phyloP scores from a whole-genome alignment of 331 rosid species.

The Phaseolus coccineus region DNA sequence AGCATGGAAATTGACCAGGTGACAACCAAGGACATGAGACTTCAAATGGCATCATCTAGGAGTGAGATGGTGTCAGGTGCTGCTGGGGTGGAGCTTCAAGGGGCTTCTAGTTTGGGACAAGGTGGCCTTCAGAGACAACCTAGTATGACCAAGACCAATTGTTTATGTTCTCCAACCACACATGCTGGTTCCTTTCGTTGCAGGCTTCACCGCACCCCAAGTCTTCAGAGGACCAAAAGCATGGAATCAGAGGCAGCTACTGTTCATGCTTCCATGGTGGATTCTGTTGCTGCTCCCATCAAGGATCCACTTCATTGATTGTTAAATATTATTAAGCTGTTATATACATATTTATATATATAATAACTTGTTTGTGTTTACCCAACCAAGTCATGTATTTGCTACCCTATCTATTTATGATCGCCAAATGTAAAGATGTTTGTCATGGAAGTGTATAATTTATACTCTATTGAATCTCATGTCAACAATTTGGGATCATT shows the following conservation, averaged over 20 bases:
- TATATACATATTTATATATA: not conserved
- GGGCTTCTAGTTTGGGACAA: conserved; percentile 38
- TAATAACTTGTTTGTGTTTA: conserved; percentile 8
- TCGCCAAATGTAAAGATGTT: not conserved
- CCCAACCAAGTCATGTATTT: not conserved
- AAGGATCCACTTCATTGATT: conserved; percentile 43
- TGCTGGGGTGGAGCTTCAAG: conserved; percentile 51
- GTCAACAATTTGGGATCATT: not conserved
- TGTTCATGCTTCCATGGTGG: conserved; percentile 21
- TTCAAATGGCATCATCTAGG: conserved; percentile 44
- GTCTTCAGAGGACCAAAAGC: conserved; percentile 66
- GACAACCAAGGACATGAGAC: conserved; percentile 52
- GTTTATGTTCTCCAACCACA: conserved; percentile 83
- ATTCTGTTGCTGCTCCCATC: conserved; percentile 12
- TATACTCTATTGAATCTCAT: not conserved
- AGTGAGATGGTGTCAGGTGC: conserved; percentile 38
- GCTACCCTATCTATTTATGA: not conserved
- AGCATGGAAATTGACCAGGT: conserved; percentile 55
- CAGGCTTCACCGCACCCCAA: conserved; percentile 69
- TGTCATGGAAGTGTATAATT: not conserved
- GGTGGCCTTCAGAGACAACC: conserved; percentile 59
- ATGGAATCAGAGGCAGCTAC: conserved; percentile 45
- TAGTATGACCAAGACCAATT: conserved; percentile 60
- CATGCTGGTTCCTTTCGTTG: conserved; percentile 86
- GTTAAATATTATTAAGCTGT: not conserved